Percentiles rank a stretch among this genome's conserved stretches.
phyloP scores from a whole-genome alignment of 176 grass and related monocot genomes.

The Rhynchospora tenuis region DNA sequence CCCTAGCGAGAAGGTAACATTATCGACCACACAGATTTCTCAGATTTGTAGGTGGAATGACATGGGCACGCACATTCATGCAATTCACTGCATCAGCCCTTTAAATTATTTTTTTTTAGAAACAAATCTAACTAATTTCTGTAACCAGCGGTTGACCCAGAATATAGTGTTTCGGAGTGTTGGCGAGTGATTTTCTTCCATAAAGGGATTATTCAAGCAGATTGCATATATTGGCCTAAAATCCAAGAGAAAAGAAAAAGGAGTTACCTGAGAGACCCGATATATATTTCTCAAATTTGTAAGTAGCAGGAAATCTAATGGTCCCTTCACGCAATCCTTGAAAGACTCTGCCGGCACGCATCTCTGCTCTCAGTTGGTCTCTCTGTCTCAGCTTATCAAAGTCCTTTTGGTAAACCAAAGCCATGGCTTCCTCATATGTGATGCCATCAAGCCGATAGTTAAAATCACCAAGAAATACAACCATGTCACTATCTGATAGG shows the following conservation, averaged over 20 bases:
- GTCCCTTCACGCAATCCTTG: constrained; percentile 82
- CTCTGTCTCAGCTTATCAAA: constrained; percentile 68
- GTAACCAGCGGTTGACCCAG: no score
- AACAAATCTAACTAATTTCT: neutral
- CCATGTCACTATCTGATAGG: constrained; percentile 71
- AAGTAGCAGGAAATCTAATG: constrained; percentile 76
- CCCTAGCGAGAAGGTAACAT: neutral
- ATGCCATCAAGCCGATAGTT: constrained; percentile 77
- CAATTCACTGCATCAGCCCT: neutral
- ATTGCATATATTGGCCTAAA: neutral
- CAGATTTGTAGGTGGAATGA: neutral
- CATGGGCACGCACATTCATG: neutral
- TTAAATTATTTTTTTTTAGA: neutral
- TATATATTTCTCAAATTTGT: constrained; percentile 86
- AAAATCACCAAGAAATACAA: constrained; percentile 93
- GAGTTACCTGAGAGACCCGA: constrained; percentile 57
- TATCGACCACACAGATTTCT: neutral
- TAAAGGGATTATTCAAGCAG: neutral
- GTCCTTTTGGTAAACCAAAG: constrained; percentile 44
- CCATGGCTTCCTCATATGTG: constrained; percentile 75
- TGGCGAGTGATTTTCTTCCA: no score
- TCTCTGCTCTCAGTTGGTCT: constrained; percentile 81
- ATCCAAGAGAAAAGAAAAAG: neutral
- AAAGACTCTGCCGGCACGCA: constrained; percentile 77
- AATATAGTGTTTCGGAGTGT: no score